Evolutionary conservation across 2,329 filamentous ascomycete species (phyloP).

Genomic region (Neofusicoccum laricinum): DNA sequence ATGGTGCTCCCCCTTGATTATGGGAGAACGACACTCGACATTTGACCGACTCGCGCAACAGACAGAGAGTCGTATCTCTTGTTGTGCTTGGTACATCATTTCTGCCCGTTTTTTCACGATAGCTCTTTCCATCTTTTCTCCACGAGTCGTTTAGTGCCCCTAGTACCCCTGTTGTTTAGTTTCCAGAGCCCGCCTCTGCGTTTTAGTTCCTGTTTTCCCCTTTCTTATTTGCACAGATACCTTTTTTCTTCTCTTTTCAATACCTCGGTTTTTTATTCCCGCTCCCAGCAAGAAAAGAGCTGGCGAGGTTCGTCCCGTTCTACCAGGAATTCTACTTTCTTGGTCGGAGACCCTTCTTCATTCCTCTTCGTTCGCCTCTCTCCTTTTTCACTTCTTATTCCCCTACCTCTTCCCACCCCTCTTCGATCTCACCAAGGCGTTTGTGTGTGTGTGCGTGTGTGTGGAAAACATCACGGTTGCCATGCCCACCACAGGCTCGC

Average conservation of each 20-base stretch:
- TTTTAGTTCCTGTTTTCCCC: not conserved
- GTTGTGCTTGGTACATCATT: not conserved
- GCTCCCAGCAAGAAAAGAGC: not conserved
- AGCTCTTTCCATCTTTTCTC: not conserved
- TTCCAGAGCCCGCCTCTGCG: not conserved
- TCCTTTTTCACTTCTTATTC: not conserved
- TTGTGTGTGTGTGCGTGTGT: not conserved
- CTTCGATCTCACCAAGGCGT: not conserved
- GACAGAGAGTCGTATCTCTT: not conserved
- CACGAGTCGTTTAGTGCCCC: slow-evolving; percentile 4
- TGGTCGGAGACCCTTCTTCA: not conserved
- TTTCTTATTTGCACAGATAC: slow-evolving; percentile 3
- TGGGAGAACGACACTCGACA: not conserved
- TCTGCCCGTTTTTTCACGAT: not conserved
- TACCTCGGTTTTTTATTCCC: not conserved
- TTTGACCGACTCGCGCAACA: not conserved
- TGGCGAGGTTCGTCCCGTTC: not conserved
- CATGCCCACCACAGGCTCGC: not conserved
- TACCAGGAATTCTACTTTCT: not conserved
- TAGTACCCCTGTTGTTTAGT: slow-evolving; percentile 11
- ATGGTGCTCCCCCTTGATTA: not conserved
- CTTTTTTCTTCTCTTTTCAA: slow-evolving; percentile 5
- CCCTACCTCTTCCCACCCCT: not conserved
- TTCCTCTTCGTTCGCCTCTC: not conserved
- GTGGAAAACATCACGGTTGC: slow-evolving; percentile 3